Conservation (phyloP, 2,329 filamentous ascomycete genomes). For the Fusarium pseudocircinatum region DNA sequence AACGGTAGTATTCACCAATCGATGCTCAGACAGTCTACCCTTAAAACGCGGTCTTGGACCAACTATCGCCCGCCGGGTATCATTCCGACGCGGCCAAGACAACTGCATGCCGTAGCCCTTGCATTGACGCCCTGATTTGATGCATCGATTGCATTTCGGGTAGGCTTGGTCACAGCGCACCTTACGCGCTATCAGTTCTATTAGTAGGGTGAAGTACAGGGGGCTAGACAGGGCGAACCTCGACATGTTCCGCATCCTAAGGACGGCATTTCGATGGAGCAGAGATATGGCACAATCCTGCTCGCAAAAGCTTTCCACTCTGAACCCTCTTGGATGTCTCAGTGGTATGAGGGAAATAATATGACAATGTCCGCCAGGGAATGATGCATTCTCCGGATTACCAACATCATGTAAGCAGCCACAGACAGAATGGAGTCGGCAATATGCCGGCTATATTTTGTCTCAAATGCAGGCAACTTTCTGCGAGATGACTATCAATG, state of each 20-base stretch:
- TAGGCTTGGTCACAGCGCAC: slow-evolving; percentile 28
- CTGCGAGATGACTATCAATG: background rate
- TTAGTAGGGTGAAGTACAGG: too few relatives aligned
- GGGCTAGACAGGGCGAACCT: background rate
- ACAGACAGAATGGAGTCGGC: background rate
- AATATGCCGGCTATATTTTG: background rate
- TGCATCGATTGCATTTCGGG: slow-evolving; percentile 22
- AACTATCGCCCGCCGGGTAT: slow-evolving; percentile 10
- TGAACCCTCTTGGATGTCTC: accelerated
- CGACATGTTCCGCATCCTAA: slow-evolving; percentile 28
- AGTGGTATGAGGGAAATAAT: background rate
- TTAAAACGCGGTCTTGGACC: slow-evolving; percentile 5
- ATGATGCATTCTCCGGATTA: background rate
- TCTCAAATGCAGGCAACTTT: background rate
- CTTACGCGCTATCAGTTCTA: slow-evolving; percentile 16
- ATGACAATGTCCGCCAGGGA: background rate
- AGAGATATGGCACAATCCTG: too few relatives aligned
- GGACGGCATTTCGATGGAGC: background rate
- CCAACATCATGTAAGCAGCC: background rate
- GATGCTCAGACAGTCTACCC: background rate
- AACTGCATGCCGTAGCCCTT: slow-evolving; percentile 26
- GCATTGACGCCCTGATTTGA: background rate
- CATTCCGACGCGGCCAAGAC: slow-evolving; percentile 25
- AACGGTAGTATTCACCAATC: slow-evolving; percentile 17
- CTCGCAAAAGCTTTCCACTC: slow-evolving; percentile 14